Conservation (phyloP, 176 grass and related monocot species). For the Hordeum marinum region DNA sequence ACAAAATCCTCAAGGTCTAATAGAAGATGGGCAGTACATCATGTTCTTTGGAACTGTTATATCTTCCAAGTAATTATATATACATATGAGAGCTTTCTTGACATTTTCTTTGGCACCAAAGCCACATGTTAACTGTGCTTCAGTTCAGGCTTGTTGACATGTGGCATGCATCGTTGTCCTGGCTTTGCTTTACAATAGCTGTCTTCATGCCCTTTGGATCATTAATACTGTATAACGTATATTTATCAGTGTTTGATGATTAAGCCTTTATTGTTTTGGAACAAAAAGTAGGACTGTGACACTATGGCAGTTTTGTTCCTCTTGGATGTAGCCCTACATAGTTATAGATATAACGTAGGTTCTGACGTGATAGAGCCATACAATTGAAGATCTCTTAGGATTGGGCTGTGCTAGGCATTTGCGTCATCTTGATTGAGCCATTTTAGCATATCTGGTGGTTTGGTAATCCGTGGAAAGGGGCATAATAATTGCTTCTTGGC, state of each 20-base stretch:
- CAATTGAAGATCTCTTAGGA: neutral
- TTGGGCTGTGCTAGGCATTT: neutral
- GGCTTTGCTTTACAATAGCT: neutral
- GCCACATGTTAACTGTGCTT: conserved; percentile 5
- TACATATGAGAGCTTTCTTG: conserved; percentile 25
- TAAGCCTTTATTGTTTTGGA: neutral
- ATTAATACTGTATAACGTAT: neutral
- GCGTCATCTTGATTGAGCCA: neutral
- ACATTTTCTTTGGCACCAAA: neutral
- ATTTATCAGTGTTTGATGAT: neutral
- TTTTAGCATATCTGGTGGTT: neutral
- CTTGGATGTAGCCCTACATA: neutral
- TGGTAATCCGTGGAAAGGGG: neutral
- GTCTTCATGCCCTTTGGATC: neutral
- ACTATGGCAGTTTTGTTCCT: conserved; percentile 7
- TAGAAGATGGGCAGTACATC: conserved; percentile 83
- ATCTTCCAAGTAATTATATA: conserved; percentile 74
- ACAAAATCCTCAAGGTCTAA: conserved; percentile 62
- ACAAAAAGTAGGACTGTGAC: neutral
- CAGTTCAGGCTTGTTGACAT: neutral
- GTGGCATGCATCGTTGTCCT: neutral
- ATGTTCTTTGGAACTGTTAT: conserved; percentile 76
- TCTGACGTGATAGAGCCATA: conserved; percentile 8
- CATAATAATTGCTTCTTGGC: neutral
- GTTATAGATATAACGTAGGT: neutral